phyloP scores from a whole-genome alignment of 192 early-diverging fungal genomes.

The Backusella psychrophila region DNA sequence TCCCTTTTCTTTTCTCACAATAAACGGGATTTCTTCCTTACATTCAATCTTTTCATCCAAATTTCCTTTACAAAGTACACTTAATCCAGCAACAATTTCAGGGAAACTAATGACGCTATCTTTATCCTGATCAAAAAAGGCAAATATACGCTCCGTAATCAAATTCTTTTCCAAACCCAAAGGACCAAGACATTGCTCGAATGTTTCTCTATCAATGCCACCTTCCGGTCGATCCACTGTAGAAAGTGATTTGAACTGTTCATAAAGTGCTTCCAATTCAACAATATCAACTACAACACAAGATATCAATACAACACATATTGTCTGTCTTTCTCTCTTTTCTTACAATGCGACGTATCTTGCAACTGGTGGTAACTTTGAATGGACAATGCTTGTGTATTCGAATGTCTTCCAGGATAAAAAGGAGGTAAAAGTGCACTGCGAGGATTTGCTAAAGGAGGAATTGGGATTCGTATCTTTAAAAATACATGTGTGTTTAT shows the following conservation, averaged over 20 bases:
- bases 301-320: not conserved
- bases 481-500: slow-evolving; percentile 80
- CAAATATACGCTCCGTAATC: slow-evolving; percentile 84
- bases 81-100: slow-evolving; percentile 82
- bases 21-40: slow-evolving; percentile 37
- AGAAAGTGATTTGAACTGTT: slow-evolving; percentile 81
- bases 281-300: slow-evolving; percentile 67
- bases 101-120: slow-evolving; percentile 77
- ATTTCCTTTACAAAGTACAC: slow-evolving; percentile 81
- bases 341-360: slow-evolving; percentile 69
- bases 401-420: slow-evolving; percentile 60
- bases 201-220: slow-evolving; percentile 77
- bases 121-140: slow-evolving; percentile 84
- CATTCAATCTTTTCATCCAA: slow-evolving; percentile 87
- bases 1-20: not conserved
- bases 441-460: slow-evolving; percentile 81
- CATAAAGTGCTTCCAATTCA: slow-evolving; percentile 86
- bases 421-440: slow-evolving; percentile 69
- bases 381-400: slow-evolving; percentile 16
- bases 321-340: not conserved
- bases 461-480: slow-evolving; percentile 89
- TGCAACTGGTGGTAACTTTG: slow-evolving; percentile 50
- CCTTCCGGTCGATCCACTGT: slow-evolving; percentile 56
- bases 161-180: slow-evolving; percentile 82
- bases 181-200: slow-evolving; percentile 84